Conservation (phyloP, 2,329 filamentous ascomycete genomes). For the Aspergillus cejpii region DNA sequence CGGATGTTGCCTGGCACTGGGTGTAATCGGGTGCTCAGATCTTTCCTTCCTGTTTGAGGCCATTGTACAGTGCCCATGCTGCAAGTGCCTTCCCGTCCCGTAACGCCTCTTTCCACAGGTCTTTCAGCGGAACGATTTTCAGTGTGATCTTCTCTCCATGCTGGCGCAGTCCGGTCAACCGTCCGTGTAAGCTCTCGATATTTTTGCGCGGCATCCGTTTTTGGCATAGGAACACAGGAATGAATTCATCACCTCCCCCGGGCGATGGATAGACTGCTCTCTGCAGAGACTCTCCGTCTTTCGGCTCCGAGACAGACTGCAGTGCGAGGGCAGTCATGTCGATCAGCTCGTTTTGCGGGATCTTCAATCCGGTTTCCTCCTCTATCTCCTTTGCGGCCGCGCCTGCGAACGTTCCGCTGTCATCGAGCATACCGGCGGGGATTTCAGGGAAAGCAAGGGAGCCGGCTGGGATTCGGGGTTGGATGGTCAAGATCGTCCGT, state of each 20-base stretch:
- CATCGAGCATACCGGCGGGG: slow-evolving; percentile 57
- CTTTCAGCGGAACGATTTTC: slow-evolving; percentile 47
- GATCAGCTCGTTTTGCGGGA: slow-evolving; percentile 46
- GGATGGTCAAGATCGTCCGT: slow-evolving; percentile 50
- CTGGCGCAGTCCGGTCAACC: slow-evolving; percentile 49
- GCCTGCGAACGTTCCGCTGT: slow-evolving; percentile 48
- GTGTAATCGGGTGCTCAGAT: slow-evolving; percentile 23
- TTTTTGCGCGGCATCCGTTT: slow-evolving; percentile 46
- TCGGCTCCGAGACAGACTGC: slow-evolving; percentile 13
- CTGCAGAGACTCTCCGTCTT: slow-evolving; percentile 37
- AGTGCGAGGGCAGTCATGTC: slow-evolving; percentile 50
- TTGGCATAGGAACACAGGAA: slow-evolving; percentile 51
- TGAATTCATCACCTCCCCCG: slow-evolving; percentile 55
- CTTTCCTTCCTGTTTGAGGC: slow-evolving; percentile 44
- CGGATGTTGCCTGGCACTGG: too few species aligned
- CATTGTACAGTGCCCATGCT: slow-evolving; percentile 51
- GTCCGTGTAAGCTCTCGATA: slow-evolving; percentile 47
- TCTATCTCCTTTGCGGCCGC: slow-evolving; percentile 52
- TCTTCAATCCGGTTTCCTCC: slow-evolving; percentile 51
- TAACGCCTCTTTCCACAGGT: slow-evolving; percentile 50
- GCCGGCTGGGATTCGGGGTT: slow-evolving; percentile 52
- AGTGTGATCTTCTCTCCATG: slow-evolving; percentile 55
- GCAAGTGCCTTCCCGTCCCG: slow-evolving; percentile 53
- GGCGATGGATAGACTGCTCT: slow-evolving; percentile 49
- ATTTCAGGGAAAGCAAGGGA: slow-evolving; percentile 51